Evolutionary conservation across 2,329 filamentous ascomycete genomes (phyloP), one percentile per base, ranked within the genome.

Genomic region (Massarina eburnea): DNA sequence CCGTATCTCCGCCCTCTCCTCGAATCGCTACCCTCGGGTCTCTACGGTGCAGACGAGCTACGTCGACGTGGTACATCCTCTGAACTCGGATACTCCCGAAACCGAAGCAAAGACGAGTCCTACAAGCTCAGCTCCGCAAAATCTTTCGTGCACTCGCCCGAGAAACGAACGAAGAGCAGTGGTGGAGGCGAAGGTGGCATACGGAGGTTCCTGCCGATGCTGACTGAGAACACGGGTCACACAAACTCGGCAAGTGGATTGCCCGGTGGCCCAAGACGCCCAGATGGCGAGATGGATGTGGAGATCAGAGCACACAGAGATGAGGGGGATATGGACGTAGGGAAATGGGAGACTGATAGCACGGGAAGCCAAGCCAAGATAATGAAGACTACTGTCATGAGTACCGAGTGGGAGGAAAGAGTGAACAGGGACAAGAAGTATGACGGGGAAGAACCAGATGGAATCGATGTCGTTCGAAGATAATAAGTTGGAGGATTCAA

Each of bases 1-100:
- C 66, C 66, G 1, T 68, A 69, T 32, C 58, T 69, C 8, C 63
- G 65, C 4, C 66, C 66, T n/a, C 57, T 69, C 3, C 51, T 68
- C 2, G 65, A 68, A 34, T 58, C 62, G 1, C 49, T 67, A 0
- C 62, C 62, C 8, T 66, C 66, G 15, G 66, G 66, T 2, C 49
- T 69, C 8, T 68, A 68, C 30, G 64, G 55, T 6, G 58, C 61
- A 8, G 66, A 68, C 39, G 61, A 67, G 15, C 43, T 67, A 9
- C 62, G 66, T 20, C 61, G 63, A 4, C 61, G 62, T 14, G 62
- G 61, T 3, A 66, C 61, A 14, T 50, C 61, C 3, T 62, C 64
- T 8, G 58, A 62, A 39, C 48, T 60, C 4, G 58, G 59, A 3
- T 65, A 65, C 42, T 58, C 58, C 17, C 55, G 53, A 26, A 46